These are phyloP conservation scores for Quercus suber DNA, from an alignment of 306 rosid genomes.

Conservation along the genomic window DNA sequence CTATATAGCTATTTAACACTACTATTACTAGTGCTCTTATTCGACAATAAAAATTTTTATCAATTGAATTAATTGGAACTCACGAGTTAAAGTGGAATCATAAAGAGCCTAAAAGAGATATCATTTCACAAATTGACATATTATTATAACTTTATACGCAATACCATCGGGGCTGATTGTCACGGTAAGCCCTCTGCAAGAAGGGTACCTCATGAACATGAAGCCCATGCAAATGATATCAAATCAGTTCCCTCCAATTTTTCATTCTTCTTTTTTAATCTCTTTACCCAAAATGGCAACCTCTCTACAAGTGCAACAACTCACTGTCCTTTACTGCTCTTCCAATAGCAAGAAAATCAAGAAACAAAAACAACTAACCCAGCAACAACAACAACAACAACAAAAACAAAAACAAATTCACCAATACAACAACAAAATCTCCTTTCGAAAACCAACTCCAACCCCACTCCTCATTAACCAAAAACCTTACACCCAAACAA, in stretches of 20 bases:
- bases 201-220: neutral
- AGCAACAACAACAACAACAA: no score
- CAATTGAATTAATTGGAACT: accelerated
- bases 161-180: no score
- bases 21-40: no score
- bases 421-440: slow-evolving; percentile 22
- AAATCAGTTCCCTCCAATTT: neutral
- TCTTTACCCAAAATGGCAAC: slow-evolving; percentile 34
- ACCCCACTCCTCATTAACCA: slow-evolving; percentile 63
- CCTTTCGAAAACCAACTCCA: slow-evolving; percentile 55
- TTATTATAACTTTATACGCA: no score
- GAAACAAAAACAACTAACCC: slow-evolving; percentile 16
- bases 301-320: slow-evolving; percentile 2
- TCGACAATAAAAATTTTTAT: accelerated
- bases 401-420: slow-evolving; percentile 27
- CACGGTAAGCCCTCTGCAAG: no score
- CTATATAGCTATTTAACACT: no score
- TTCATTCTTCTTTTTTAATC: neutral
- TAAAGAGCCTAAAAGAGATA: neutral
- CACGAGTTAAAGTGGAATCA: neutral
- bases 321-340: slow-evolving; percentile 29
- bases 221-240: neutral
- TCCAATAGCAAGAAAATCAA: slow-evolving; percentile 29
- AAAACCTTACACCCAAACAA: slow-evolving; percentile 51
- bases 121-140: neutral